phyloP scores from a whole-genome alignment of 805 yeast genomes.

The Pachysolen tannophilus region DNA sequence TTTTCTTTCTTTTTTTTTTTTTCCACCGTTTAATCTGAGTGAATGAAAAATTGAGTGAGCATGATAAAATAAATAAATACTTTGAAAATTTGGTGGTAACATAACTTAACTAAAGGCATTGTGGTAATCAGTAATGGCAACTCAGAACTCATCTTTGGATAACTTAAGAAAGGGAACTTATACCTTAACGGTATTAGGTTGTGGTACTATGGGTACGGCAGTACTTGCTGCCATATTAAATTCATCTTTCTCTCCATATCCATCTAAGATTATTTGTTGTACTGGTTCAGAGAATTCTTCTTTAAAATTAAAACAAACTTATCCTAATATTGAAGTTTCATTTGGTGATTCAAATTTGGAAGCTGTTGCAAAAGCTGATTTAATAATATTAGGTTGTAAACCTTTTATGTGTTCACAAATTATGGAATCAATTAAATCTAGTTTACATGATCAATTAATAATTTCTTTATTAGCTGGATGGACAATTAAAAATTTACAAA shows the following conservation, averaged over 20 bases:
- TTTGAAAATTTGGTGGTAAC: too few relatives aligned
- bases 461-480: conserved; percentile 90
- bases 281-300: conserved; percentile 51
- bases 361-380: conserved; percentile 58
- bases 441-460: conserved; percentile 47
- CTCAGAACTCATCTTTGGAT: too few relatives aligned
- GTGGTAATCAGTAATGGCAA: too few relatives aligned
- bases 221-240: conserved; percentile 72
- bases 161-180: conserved; percentile 22
- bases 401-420: conserved; percentile 71
- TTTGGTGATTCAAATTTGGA: conserved; percentile 39
- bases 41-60: too few relatives aligned
- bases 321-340: conserved; percentile 43
- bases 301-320: conserved; percentile 36
- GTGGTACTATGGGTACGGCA: conserved; percentile 96
- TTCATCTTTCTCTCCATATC: conserved; percentile 43
- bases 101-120: too few relatives aligned
- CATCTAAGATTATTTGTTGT: conserved; percentile 71
- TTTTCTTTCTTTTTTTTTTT: too few relatives aligned
- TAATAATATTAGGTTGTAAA: conserved; percentile 79
- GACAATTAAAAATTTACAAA: conserved; percentile 61
- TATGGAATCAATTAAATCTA: conserved; percentile 38
- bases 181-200: conserved; percentile 76
- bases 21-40: too few relatives aligned
- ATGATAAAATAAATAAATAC: too few relatives aligned